These are phyloP conservation scores for Glycine soja DNA, from an alignment of 306 rosid genomes.

Conservation along the genomic window DNA sequence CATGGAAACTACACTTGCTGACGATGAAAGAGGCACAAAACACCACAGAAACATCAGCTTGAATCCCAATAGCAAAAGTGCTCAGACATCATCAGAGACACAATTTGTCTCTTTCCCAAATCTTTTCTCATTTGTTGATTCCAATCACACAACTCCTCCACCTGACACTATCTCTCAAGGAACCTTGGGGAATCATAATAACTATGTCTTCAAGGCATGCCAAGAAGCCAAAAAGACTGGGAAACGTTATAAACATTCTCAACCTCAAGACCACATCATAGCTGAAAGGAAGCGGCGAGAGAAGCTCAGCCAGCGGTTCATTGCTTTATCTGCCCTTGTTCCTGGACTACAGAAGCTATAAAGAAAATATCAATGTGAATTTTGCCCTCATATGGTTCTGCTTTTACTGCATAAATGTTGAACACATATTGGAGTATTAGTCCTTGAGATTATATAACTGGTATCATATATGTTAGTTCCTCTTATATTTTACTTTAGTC, in stretches of 20 bases:
- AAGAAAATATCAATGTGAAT: neutral
- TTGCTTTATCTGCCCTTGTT: slow-evolving; percentile 86
- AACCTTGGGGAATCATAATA: slow-evolving; percentile 50
- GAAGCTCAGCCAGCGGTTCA: slow-evolving; percentile 86
- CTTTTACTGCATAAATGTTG: neutral
- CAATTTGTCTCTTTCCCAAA: slow-evolving; percentile 57
- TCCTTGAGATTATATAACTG: neutral
- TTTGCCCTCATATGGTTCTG: neutral
- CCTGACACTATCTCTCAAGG: slow-evolving; percentile 60
- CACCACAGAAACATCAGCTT: slow-evolving; percentile 57
- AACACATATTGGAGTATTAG: neutral
- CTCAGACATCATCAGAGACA: slow-evolving; percentile 49
- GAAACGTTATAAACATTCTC: slow-evolving; percentile 59
- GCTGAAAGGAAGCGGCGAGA: slow-evolving; percentile 90
- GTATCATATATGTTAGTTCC: neutral
- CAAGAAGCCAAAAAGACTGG: slow-evolving; percentile 52
- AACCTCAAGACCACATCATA: slow-evolving; percentile 78
- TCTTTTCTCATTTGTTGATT: slow-evolving; percentile 56
- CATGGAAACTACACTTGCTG: slow-evolving; percentile 45
- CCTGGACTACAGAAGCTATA: slow-evolving; percentile 57
- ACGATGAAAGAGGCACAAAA: slow-evolving; percentile 57
- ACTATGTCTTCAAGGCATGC: slow-evolving; percentile 45
- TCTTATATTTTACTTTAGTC: neutral
- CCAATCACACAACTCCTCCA: slow-evolving; percentile 49
- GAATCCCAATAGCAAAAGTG: slow-evolving; percentile 46